Base-by-base conservation (phyloP, 306 rosid genomes). In the Lathyrus tuberosus region DNA sequence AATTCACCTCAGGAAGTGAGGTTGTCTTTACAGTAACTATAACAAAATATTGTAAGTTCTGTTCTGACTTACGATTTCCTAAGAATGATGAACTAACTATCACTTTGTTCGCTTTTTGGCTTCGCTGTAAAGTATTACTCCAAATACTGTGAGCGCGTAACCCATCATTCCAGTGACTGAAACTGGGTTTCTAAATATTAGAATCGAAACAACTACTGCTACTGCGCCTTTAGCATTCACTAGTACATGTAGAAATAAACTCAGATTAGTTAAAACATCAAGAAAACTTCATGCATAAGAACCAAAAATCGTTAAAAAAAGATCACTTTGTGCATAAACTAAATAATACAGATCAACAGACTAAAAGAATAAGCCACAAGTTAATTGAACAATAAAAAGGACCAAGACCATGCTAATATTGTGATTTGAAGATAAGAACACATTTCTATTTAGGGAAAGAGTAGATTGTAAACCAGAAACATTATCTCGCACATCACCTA, bases 181-280 rank as follows among this genome's bases (percentile, higher is more conserved):
- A 2, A 95, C 99, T 8, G 99, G 99, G 74, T 95, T 95, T 82
- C 84, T 88, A 51, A 95, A 95, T 44, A 95, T 95, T 77, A 91
- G 82, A 65, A 95, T 95, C 6, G 99, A 95, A 70, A 95, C 93
- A 67, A 91, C 99, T 58, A 95, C 99, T 0, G 97, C 99, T 57
- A 95, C 99, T 18, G 99, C 99, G 5, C 99, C 99, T 81, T 91
- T 95, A 54, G 99, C 99, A 81, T 95, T 95, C 69, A 97, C 99
- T 8, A 95, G 89, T 31, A 95, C 99, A 97, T 95, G 91, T 22
- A n/a, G n/a, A 17, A 72, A 60, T 74, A 71, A 80, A 57, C 62
- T 73, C 77, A 5, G 15, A 65, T 72, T 35, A 71, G 24, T 67
- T 80, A 42, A n/a, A n/a, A n/a, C n/a, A n/a, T n/a, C n/a, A n/a